phyloP scores from a whole-genome alignment of 352 stramenopile genomes.

The Phytopythium ostracodes region DNA sequence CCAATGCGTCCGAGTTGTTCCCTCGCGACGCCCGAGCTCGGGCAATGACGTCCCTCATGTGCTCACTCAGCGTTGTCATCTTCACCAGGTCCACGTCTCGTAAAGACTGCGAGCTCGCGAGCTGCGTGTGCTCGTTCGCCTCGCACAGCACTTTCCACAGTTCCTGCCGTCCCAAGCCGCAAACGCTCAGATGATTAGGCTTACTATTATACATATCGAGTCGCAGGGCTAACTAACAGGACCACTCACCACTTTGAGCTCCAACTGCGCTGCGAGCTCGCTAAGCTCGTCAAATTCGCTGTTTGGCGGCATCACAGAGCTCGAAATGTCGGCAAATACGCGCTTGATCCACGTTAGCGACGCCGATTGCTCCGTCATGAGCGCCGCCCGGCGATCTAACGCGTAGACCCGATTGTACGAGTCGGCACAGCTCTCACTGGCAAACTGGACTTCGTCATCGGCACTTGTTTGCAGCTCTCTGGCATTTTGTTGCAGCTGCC shows the following conservation, averaged over 20 bases:
- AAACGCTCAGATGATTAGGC: neutral
- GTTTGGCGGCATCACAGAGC: constrained; percentile 1
- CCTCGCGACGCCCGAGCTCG: neutral
- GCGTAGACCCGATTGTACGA: neutral
- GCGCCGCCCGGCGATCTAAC: neutral
- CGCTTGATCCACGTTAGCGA: constrained; percentile 3
- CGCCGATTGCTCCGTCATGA: neutral
- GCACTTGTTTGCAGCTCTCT: neutral
- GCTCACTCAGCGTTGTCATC: constrained; percentile 22
- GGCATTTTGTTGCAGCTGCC: neutral
- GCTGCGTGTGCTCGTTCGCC: constrained; percentile 36
- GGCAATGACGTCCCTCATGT: constrained; percentile 19
- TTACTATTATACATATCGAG: neutral
- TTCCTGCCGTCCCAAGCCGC: constrained; percentile 18
- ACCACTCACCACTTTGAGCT: constrained; percentile 41
- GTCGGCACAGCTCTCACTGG: neutral
- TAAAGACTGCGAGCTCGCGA: constrained; percentile 32
- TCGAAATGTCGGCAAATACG: constrained; percentile 7
- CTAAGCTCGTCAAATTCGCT: constrained; percentile 30
- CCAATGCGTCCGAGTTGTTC: constrained; percentile 5
- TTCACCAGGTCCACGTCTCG: constrained; percentile 36
- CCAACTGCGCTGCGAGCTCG: constrained; percentile 29
- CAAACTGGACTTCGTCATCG: neutral
- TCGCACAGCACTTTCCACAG: constrained; percentile 55
- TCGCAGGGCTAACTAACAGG: neutral